Base-by-base conservation (phyloP, 2,329 filamentous ascomycete genomes). In the Penicillium freii region DNA sequence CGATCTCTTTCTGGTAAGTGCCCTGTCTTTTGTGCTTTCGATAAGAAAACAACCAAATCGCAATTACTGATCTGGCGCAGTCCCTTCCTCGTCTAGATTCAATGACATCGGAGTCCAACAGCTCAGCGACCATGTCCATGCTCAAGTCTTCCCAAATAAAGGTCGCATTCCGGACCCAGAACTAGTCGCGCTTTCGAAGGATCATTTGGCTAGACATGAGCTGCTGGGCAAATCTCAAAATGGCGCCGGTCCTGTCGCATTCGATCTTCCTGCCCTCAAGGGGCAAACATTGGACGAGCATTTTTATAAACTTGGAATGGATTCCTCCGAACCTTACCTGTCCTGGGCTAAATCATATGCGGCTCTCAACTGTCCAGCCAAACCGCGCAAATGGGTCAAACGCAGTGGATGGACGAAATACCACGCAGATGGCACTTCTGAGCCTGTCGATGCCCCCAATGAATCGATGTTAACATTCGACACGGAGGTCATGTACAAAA, bases 51-150 rank as follows among this genome's bases (percentile, higher is more conserved):
- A 21, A 43, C 3, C 48, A 54, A 36, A 43, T 60, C 39, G 61
- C 67, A 40, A 69, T n/a, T 60, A 43, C 59, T 63, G 27, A 62
- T 42, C 23, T 17, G 45, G 40, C 44, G 17, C 58, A 76, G 75
- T 77, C 23, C 70, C 72, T 19, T 72, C 76, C 5, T 76, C 82
- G 56, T 81, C 91, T 48, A 87, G 94, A 64, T 91, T 89, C 79
- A 99, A 95, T 76, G 90, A 95, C 65, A 92, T 99, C 67, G 91
- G 91, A 52, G 91, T 99, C 39, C 94, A 99, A 77, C 93, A 97
- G 69, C 80, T 99, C 65, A 97, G 92, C 80, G 81, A 83, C 58
- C 83, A 92, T 78, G 82, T 99, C 44, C 90, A 93, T 73, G 72
- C 84, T 1, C 94, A 97, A 75, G 78, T 99, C 42, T 99, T 99